Evolutionary conservation across 345 rosid genomes (phyloP), one percentile per base, ranked within the genome.

Genomic region (Crucihimalaya himalaica): DNA sequence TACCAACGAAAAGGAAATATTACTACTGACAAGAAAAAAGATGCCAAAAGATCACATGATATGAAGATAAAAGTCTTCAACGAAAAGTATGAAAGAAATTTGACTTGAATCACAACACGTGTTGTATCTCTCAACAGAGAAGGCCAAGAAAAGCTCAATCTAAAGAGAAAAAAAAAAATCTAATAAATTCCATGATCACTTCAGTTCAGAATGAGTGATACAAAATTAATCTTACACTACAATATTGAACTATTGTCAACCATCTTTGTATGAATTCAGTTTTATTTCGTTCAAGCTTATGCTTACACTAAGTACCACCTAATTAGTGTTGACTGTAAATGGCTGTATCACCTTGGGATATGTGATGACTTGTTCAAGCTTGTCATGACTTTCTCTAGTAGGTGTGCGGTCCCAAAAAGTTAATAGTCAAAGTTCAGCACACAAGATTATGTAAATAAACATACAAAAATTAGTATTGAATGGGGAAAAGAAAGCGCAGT

Each of bases 291-390:
- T 39, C 43, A 27, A 73, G 11, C 9, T 31, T 53, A 64, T 8
- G 57, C n/a, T 8, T 32, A 65, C 64, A 34, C 23, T 27, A 59
- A 28, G 29, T 37, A 9, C 53, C 28, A 52, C 12, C 7, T 2
- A 58, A 16, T 9, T n/a, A 54, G 13, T 6, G 39, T 10, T 39
- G 39, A 54, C 16, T 11, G 69, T 42, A 60, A 25, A 64, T n/a
- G 42, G 15, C n/a, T 47, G 61, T 55, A 63, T 51, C 43, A 79
- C 97, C 97, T 87, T 77, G 35, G 89, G 88, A 84, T 92, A 92
- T 66, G 84, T 75, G 6, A 43, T 32, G 85, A 92, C 88, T 82
- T 85, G 84, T 71, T 87, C 94, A 65, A 89, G 78, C 80, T 92
- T 89, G 63, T 51, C 86, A 71, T 74, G 85, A 80, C 32, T 84